Conservation (phyloP, 1,284 basidiomycete genomes). For the Laetiporus sulphureus region DNA sequence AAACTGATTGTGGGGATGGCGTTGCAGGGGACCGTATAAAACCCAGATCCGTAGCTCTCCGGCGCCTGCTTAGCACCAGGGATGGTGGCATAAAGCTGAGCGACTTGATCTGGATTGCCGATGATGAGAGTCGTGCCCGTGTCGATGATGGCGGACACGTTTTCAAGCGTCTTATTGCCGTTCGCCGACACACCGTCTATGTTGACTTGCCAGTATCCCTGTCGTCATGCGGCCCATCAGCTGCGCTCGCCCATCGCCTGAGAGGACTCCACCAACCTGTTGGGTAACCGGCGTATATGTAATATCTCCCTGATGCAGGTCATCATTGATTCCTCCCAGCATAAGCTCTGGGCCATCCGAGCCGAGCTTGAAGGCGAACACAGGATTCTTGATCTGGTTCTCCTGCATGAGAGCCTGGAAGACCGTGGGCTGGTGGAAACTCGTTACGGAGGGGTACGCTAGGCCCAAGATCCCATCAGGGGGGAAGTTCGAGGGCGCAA, state of each 20-base stretch:
- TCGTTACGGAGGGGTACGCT: constrained; percentile 22
- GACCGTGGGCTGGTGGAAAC: constrained; percentile 14
- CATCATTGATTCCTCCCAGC: constrained; percentile 30
- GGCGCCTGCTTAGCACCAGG: constrained; percentile 24
- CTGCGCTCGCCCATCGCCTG: no score
- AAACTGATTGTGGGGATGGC: constrained; percentile 12
- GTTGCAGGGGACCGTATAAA: constrained; percentile 22
- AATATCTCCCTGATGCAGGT: constrained; percentile 15
- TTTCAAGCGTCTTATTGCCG: constrained; percentile 7
- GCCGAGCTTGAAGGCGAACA: constrained; percentile 35
- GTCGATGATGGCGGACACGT: constrained; percentile 28
- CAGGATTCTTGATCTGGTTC: constrained; percentile 16
- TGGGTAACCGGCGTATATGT: constrained; percentile 17
- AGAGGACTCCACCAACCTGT: constrained; percentile 7
- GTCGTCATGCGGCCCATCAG: not conserved
- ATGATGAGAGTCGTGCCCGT: constrained; percentile 40
- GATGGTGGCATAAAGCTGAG: constrained; percentile 32
- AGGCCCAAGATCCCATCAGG: constrained; percentile 28
- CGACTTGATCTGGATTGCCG: constrained; percentile 36
- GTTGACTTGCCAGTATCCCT: constrained; percentile 23
- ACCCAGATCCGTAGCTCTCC: constrained; percentile 10
- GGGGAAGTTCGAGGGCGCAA: constrained; percentile 15
- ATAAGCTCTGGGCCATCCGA: constrained; percentile 28
- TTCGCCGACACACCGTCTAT: constrained; percentile 14
- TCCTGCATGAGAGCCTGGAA: constrained; percentile 19